Evolutionary conservation across 1,139 yeast genomes (phyloP).

Genomic region (Lipomyces yarrowii): DNA sequence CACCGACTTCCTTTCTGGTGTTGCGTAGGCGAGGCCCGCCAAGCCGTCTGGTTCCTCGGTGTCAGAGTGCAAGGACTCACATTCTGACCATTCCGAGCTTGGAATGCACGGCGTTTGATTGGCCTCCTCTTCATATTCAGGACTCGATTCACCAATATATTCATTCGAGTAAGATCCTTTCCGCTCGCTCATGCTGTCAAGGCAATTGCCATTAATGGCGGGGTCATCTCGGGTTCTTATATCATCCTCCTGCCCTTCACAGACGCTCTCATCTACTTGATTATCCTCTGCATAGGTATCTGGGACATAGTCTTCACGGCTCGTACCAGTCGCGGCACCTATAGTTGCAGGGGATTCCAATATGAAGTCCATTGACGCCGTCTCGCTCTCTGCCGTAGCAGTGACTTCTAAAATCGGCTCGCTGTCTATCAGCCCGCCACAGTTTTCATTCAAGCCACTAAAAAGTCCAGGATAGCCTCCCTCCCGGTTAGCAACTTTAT

Average conservation of each 20-base stretch:
- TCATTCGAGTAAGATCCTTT: too few species aligned
- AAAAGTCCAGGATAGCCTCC: neutral
- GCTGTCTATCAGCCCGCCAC: neutral
- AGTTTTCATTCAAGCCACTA: neutral
- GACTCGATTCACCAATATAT: too few species aligned
- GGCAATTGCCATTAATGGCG: neutral
- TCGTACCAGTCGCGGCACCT: neutral
- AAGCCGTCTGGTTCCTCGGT: neutral
- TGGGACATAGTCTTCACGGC: neutral
- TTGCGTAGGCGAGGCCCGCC: neutral
- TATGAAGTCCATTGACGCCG: neutral
- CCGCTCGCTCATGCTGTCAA: neutral
- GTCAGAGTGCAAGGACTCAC: neutral
- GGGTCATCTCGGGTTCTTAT: neutral
- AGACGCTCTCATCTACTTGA: neutral
- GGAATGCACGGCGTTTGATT: neutral
- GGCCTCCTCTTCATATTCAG: neutral
- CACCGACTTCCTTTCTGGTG: neutral
- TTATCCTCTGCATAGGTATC: neutral
- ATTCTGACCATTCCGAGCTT: slow-evolving; percentile 4
- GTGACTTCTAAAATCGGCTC: neutral
- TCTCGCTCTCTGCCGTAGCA: neutral
- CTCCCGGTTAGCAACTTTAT: neutral
- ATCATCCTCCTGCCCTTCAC: neutral
- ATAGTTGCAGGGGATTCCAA: neutral